These are phyloP conservation scores for Ogataea parapolymorpha DNA, from an alignment of 805 yeast species.

Conservation along the genomic window DNA sequence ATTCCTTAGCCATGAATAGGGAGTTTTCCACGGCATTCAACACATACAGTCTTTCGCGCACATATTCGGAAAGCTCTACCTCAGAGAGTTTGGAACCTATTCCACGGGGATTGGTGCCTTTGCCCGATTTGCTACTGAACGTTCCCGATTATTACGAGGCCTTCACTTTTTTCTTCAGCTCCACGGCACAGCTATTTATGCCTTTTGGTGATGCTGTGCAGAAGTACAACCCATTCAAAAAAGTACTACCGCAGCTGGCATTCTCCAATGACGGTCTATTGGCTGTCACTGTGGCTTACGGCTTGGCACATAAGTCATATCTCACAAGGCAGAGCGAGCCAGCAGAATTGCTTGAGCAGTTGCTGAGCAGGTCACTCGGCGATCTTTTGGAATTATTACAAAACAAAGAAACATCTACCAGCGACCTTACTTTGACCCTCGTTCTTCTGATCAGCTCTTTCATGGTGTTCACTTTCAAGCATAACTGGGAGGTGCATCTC, in stretches of 20 bases:
- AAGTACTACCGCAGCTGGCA: slow-evolving; percentile 66
- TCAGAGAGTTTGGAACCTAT: slow-evolving; percentile 22
- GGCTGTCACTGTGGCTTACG: slow-evolving; percentile 52
- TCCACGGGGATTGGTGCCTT: slow-evolving; percentile 39
- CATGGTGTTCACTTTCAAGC: slow-evolving; percentile 45
- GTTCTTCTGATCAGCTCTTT: slow-evolving; percentile 57
- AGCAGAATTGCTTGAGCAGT: slow-evolving; percentile 44
- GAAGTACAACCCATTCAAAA: slow-evolving; percentile 68
- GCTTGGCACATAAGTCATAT: slow-evolving; percentile 38
- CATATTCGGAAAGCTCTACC: slow-evolving; percentile 17
- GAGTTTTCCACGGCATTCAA: background rate
- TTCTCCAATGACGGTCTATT: slow-evolving; percentile 54
- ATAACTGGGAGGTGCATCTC: slow-evolving; percentile 61
- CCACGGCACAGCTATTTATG: slow-evolving; percentile 58
- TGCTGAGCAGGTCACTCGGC: slow-evolving; percentile 55
- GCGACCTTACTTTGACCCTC: slow-evolving; percentile 65
- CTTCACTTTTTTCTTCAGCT: slow-evolving; percentile 59
- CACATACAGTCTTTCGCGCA: background rate
- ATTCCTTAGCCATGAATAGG: background rate
- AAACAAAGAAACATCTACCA: slow-evolving; percentile 49
- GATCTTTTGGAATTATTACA: slow-evolving; percentile 51
- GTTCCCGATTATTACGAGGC: slow-evolving; percentile 60
- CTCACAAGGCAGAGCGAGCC: slow-evolving; percentile 32
- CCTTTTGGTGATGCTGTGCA: slow-evolving; percentile 61
- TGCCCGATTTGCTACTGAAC: slow-evolving; percentile 58